Evolutionary conservation across 164 flowering plant species (phyloP).

Genomic region (Cinnamomum micranthum): DNA sequence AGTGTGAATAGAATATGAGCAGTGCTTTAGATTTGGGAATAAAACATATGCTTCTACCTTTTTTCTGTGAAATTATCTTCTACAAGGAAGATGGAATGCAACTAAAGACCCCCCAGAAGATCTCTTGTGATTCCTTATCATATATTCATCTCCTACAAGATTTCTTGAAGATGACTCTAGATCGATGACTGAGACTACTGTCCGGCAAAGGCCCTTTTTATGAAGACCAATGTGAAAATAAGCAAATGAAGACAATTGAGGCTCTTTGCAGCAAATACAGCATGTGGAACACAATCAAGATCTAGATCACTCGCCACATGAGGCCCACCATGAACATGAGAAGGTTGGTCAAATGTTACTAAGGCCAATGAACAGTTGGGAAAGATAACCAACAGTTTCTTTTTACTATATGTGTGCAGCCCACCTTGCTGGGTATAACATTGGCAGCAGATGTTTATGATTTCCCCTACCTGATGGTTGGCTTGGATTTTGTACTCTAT

Average conservation of each 20-base stretch:
- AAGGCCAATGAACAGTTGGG: no score
- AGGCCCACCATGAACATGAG: neutral
- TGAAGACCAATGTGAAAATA: neutral
- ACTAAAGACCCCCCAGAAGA: neutral
- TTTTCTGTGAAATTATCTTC: neutral
- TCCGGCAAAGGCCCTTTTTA: neutral
- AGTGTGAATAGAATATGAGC: neutral
- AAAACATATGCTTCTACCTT: neutral
- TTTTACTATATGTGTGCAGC: neutral
- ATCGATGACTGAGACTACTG: neutral
- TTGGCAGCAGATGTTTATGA: neutral
- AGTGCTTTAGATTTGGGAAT: neutral
- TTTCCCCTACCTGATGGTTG: neutral
- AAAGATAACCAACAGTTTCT: neutral
- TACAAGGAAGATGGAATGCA: neutral
- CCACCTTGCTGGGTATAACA: neutral
- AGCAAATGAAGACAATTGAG: neutral
- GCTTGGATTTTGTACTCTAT: neutral
- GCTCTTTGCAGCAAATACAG: neutral
- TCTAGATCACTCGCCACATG: neutral
- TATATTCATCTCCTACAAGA: neutral
- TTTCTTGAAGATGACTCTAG: slow-evolving; percentile 1
- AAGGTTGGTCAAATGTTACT: no score
- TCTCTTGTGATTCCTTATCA: neutral
- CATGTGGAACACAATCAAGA: neutral